Conservation (phyloP, 148 eudicot species). For the Amaranthus cruentus region DNA sequence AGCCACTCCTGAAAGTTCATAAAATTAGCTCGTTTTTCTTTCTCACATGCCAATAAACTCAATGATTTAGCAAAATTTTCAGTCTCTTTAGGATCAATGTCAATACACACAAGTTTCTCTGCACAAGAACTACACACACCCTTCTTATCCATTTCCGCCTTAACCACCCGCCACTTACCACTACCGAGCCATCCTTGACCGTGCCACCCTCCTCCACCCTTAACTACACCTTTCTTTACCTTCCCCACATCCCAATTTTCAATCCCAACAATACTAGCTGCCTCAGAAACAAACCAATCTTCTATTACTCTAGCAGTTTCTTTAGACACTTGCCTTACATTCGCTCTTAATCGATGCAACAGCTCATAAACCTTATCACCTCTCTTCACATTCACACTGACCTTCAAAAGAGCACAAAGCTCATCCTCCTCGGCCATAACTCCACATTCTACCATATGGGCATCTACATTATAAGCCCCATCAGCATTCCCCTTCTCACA, state of each 20-base stretch:
- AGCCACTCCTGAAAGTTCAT: constrained; percentile 82
- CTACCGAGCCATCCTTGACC: constrained; percentile 96
- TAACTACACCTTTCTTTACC: constrained; percentile 65
- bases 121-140: constrained; percentile 71
- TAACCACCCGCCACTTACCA: constrained; percentile 72
- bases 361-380: constrained; percentile 72
- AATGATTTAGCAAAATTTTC: constrained; percentile 61
- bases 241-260: constrained; percentile 58
- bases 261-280: constrained; percentile 48
- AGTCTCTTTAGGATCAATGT: constrained; percentile 89
- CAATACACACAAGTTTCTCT: constrained; percentile 83
- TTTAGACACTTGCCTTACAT: constrained; percentile 75
- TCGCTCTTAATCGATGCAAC: constrained; percentile 61
- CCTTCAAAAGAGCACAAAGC: constrained; percentile 60
- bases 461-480: constrained; percentile 65
- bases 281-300: constrained; percentile 65
- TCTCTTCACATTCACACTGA: constrained; percentile 47
- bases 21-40: constrained; percentile 56
- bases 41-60: constrained; percentile 58
- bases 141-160: constrained; percentile 52
- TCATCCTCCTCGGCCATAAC: constrained; percentile 72
- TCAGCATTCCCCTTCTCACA: constrained; percentile 59
- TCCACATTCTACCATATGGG: constrained; percentile 68
- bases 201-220: constrained; percentile 98
- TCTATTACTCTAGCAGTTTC: constrained; percentile 59